A percentile compares a stretch with the other conserved stretches of the same genome.
Evolutionary conservation across 1,284 basidiomycete species (phyloP).

Genomic region (Hypsizygus ulmarius): DNA sequence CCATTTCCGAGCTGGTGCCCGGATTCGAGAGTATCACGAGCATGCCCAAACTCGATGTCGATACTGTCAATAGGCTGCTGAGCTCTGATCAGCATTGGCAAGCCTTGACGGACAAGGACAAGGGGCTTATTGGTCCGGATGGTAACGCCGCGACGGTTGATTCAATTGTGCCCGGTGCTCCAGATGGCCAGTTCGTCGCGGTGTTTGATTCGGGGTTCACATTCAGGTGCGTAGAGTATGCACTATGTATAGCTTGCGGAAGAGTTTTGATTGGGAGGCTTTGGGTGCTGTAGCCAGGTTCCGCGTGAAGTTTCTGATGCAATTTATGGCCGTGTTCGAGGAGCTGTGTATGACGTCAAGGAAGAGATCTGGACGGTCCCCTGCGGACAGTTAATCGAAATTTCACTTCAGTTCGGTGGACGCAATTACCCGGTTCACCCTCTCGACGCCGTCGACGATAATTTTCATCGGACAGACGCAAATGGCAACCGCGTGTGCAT

Average conservation of each 20-base stretch:
- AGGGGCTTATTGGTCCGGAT: slow-evolving; percentile 67
- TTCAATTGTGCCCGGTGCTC: slow-evolving; percentile 67
- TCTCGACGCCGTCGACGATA: slow-evolving; percentile 66
- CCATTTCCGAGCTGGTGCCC: slow-evolving; percentile 55
- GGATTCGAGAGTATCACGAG: slow-evolving; percentile 59
- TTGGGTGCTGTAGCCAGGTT: slow-evolving; percentile 44
- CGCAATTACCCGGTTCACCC: slow-evolving; percentile 68
- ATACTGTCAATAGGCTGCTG: slow-evolving; percentile 56
- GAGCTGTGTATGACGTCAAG: slow-evolving; percentile 61
- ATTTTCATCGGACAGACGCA: slow-evolving; percentile 52
- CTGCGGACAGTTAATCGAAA: slow-evolving; percentile 66
- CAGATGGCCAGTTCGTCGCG: slow-evolving; percentile 61
- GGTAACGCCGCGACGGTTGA: slow-evolving; percentile 56
- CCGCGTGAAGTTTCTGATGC: slow-evolving; percentile 72
- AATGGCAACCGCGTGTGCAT: slow-evolving; percentile 64
- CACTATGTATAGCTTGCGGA: neutral
- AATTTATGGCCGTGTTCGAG: slow-evolving; percentile 76
- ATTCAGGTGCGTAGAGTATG: slow-evolving; percentile 27
- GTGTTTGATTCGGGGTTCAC: slow-evolving; percentile 77
- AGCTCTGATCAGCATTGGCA: slow-evolving; percentile 75
- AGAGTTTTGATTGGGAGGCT: neutral
- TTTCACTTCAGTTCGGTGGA: slow-evolving; percentile 71
- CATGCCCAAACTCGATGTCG: slow-evolving; percentile 65
- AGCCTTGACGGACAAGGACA: slow-evolving; percentile 53
- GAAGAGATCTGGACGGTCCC: slow-evolving; percentile 70